Base-by-base conservation (phyloP, 2,329 filamentous ascomycete species). In the Aspergillus neotritici region DNA sequence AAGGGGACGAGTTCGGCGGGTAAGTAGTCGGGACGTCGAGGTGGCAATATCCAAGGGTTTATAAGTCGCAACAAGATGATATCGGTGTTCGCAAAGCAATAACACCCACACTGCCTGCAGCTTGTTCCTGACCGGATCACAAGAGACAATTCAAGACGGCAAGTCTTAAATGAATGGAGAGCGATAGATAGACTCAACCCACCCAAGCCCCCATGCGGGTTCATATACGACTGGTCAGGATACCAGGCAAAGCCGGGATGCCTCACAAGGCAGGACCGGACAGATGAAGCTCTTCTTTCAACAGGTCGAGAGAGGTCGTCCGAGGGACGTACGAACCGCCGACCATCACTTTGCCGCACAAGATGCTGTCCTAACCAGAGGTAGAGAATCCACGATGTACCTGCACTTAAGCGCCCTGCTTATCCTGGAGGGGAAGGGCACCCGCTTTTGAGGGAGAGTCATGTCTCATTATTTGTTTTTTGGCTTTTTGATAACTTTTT, bases 381-480 rank as follows among this genome's bases (percentile, higher is more conserved):
- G 49, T 52, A 50, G 48, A 57, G 54, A 52, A 50, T 60, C 51
- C 51, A 63, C 49, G 54, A 60, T 54, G 52, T 53, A 44, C 56
- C 59, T 63, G 56, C 58, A 58, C 61, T 63, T 64, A 65, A 66
- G 63, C 63, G 63, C 62, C 57, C 56, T 25, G 49, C 43, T 44
- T 49, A 55, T 54, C 41, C 53, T 52, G 21, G 21, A 48, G 55
- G 51, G 49, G 42, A 52, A 51, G 44, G 55, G 54, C 53, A 53
- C 54, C 48, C 49, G 44, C 49, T 47, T 50, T 45, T 43, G 21
- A 43, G 38, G 41, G 36, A 40, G 38, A 41, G 37, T 37, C 34
- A 45, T 46, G 40, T 42, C 44, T 40, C 36, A 47, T 44, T 37
- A 37, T 43, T 44, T 40, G 40, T 25, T 25, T 25, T 25, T 25